Conservation (phyloP, 805 yeast species). For the Dipodascus albidus region DNA sequence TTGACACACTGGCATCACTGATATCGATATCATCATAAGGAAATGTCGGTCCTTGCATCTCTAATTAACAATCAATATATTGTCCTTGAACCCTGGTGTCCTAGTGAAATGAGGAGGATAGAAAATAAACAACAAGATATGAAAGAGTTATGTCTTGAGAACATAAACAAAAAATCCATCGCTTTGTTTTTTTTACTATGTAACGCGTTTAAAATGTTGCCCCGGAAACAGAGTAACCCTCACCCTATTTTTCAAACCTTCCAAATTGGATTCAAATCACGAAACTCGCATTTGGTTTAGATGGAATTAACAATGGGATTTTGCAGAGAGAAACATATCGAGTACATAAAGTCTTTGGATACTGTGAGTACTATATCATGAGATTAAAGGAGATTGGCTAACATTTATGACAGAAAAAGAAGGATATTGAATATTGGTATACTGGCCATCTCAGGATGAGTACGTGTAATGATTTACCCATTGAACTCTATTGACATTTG, state of each 20-base stretch:
- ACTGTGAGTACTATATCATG: constrained; percentile 15
- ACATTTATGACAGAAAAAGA: constrained; percentile 27
- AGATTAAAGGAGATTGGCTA: neutral
- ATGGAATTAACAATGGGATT: constrained; percentile 10
- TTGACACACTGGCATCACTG: neutral
- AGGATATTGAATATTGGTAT: constrained; percentile 72
- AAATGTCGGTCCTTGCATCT: neutral
- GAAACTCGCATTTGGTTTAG: neutral
- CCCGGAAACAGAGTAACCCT: neutral
- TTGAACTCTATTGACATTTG: neutral
- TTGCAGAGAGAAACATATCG: constrained; percentile 41
- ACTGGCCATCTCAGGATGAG: constrained; percentile 79
- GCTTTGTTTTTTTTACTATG: neutral
- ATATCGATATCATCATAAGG: neutral
- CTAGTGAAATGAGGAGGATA: neutral
- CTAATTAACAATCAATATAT: neutral
- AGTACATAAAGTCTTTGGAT: constrained; percentile 45
- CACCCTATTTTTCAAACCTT: neutral
- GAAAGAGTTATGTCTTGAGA: neutral
- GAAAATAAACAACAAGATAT: neutral
- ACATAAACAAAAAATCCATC: neutral
- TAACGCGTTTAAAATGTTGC: neutral
- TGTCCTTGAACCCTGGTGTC: too few species aligned
- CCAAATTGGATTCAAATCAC: neutral
- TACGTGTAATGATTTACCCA: constrained; percentile 8